phyloP scores from a whole-genome alignment of 164 flowering plant species.

The Sextonia rubra region DNA sequence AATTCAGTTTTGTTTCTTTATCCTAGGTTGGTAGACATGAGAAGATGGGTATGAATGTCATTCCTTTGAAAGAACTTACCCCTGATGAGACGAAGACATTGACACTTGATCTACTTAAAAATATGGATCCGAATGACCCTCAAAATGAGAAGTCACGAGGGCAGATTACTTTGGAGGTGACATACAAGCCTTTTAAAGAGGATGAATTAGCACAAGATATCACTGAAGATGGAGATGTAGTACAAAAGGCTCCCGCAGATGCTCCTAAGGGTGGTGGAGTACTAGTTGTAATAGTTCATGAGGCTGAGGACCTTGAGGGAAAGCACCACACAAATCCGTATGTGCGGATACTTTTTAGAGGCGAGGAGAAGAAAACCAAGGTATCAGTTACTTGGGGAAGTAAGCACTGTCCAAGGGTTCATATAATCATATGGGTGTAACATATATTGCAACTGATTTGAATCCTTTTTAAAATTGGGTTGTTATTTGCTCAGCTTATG shows the following conservation, averaged over 20 bases:
- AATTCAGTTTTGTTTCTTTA: background rate
- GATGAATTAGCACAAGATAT: conserved; percentile 38
- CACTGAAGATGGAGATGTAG: conserved; percentile 34
- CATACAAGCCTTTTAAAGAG: conserved; percentile 69
- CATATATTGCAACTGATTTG: too few species aligned
- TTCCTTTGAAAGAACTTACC: conserved; percentile 64
- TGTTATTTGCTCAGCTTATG: too few species aligned
- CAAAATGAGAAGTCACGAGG: conserved; percentile 80
- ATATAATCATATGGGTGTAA: too few species aligned
- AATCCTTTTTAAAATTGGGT: too few species aligned
- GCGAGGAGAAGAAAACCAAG: conserved; percentile 81
- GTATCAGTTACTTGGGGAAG: conserved; percentile 24
- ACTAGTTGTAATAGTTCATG: conserved; percentile 64
- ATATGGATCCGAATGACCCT: conserved; percentile 61
- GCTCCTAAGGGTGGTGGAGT: conserved; percentile 83
- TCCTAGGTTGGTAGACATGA: conserved; percentile 77
- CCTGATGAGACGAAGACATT: conserved; percentile 55
- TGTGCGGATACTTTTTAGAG: conserved; percentile 60
- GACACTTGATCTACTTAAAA: conserved; percentile 65
- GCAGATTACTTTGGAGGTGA: conserved; percentile 54
- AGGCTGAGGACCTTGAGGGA: conserved; percentile 81
- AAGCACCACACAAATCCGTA: conserved; percentile 87
- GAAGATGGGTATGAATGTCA: conserved; percentile 75
- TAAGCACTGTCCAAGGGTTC: too few species aligned
- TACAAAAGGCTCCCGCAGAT: conserved; percentile 73